These are phyloP conservation scores for Meripilus lineatus DNA, from an alignment of 1,284 basidiomycete genomes.

Conservation along the genomic window DNA sequence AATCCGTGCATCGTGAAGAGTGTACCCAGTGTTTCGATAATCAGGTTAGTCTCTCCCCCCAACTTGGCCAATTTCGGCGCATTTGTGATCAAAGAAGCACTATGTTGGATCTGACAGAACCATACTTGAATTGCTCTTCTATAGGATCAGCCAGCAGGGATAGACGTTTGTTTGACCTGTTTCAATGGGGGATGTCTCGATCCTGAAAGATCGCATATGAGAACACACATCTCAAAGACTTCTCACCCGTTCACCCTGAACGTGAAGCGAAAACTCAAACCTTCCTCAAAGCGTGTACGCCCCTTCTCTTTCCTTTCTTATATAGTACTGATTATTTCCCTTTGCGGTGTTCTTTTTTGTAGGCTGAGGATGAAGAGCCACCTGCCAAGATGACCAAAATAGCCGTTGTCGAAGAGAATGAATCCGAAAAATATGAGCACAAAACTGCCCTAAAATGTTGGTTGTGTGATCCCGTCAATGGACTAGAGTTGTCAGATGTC, in stretches of 20 bases:
- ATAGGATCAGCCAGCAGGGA: conserved; percentile 70
- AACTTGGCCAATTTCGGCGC: neutral
- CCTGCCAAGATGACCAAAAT: conserved; percentile 86
- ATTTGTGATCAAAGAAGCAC: neutral
- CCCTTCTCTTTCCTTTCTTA: neutral
- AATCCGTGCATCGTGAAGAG: conserved; percentile 78
- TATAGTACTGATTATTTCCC: neutral
- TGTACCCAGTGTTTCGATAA: conserved; percentile 97
- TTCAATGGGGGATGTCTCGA: conserved; percentile 90
- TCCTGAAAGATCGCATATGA: conserved; percentile 62
- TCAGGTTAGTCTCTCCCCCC: conserved; percentile 53
- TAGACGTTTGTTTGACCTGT: conserved; percentile 89
- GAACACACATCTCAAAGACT: conserved; percentile 65
- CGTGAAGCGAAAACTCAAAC: conserved; percentile 72
- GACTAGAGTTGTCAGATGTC: conserved; percentile 41
- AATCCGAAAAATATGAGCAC: conserved; percentile 86
- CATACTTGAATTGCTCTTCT: conserved; percentile 5
- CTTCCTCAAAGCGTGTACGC: conserved; percentile 63
- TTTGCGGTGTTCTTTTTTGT: neutral
- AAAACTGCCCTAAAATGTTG: conserved; percentile 72
- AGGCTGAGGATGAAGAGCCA: conserved; percentile 69
- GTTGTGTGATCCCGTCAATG: conserved; percentile 56
- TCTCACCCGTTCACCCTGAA: conserved; percentile 81
- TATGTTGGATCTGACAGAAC: neutral
- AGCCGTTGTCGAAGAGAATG: conserved; percentile 79